Percentiles rank a stretch among this genome's conserved stretches.
Evolutionary conservation across 2,329 filamentous ascomycete genomes (phyloP).

Genomic region (Chaetomiaceae sp.): DNA sequence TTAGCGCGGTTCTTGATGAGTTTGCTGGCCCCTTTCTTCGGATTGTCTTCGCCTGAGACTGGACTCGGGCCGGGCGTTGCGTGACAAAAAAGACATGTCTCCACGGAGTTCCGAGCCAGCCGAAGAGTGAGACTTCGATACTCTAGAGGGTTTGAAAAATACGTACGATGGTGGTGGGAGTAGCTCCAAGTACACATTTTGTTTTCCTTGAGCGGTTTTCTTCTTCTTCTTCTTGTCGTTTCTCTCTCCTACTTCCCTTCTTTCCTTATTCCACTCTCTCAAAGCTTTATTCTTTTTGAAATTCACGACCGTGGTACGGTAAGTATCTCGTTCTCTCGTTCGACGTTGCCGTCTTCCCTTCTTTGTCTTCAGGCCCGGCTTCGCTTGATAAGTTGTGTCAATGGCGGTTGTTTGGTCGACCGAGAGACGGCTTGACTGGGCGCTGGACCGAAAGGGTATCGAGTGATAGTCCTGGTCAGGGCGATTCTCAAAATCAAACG

Average conservation of each 20-base stretch:
- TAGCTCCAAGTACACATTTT: constrained; percentile 50
- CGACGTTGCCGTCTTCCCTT: neutral
- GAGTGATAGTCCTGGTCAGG: neutral
- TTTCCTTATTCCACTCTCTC: neutral
- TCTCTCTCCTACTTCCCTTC: neutral
- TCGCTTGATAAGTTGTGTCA: too few species aligned
- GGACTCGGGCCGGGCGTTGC: too few species aligned
- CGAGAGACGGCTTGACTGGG: too few species aligned
- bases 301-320: too few species aligned
- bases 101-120: neutral
- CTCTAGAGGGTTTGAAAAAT: too few species aligned
- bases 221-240: neutral
- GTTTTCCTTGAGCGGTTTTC: neutral
- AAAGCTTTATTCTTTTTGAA: too few species aligned
- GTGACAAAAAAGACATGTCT: neutral
- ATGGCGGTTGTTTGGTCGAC: too few species aligned
- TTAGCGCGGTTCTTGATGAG: neutral
- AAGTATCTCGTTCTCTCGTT: neutral
- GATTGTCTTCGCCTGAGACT: too few species aligned
- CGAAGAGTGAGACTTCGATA: too few species aligned
- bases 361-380: too few species aligned
- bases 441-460: neutral
- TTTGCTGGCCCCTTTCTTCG: too few species aligned
- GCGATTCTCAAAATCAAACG: neutral
- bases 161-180: constrained; percentile 41